These are phyloP conservation scores for Epithemia pelagica DNA, from an alignment of 108 stramenopile genomes.

Conservation along the genomic window DNA sequence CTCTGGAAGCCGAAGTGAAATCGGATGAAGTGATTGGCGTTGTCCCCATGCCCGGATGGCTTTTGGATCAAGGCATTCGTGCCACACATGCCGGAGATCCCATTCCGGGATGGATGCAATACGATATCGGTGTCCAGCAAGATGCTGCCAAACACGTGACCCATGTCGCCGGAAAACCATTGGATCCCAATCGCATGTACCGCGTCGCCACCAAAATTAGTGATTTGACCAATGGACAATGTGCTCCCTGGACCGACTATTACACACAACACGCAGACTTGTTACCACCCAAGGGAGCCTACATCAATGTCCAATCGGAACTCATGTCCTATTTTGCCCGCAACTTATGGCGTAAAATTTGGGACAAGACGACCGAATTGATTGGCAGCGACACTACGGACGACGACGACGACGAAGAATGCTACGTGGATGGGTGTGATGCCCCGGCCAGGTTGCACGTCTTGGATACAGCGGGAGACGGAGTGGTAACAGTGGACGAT, in stretches of 20 bases:
- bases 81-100: constrained; percentile 46
- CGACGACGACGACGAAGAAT: constrained; percentile 12
- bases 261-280: constrained; percentile 26
- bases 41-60: constrained; percentile 43
- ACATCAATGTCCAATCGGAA: constrained; percentile 43
- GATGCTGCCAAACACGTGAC: constrained; percentile 25
- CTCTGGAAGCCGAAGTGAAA: constrained; percentile 40
- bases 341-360: constrained; percentile 37
- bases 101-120: constrained; percentile 50
- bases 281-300: constrained; percentile 39
- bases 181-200: constrained; percentile 31
- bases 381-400: too few relatives aligned
- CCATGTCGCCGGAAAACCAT: constrained; percentile 31
- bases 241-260: constrained; percentile 33
- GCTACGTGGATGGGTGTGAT: constrained; percentile 5
- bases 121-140: constrained; percentile 34
- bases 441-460: constrained; percentile 18
- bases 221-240: constrained; percentile 51
- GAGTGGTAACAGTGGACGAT: constrained; percentile 30
- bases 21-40: constrained; percentile 36
- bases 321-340: constrained; percentile 46
- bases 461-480: constrained; percentile 29
- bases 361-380: constrained; percentile 22
- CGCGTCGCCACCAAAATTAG: constrained; percentile 44
- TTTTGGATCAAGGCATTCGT: constrained; percentile 27